Evolutionary conservation across 2,329 filamentous ascomycete genomes (phyloP), one percentile per base, ranked within the genome.

Genomic region (Sclerotinia minor): DNA sequence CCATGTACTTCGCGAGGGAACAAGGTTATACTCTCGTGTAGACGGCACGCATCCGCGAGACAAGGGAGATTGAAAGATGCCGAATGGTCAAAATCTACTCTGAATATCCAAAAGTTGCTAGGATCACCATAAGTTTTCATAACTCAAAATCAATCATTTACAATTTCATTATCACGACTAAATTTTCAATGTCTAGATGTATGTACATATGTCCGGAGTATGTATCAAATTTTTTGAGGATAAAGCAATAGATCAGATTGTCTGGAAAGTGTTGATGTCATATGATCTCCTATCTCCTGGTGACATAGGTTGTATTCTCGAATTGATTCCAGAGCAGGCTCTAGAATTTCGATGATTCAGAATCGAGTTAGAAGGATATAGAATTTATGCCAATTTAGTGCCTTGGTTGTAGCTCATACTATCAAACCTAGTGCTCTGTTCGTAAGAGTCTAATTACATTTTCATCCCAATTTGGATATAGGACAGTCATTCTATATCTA

Each of bases 31-130:
- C n/a, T 15, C 32, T 66, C n/a, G 29, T 50, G n/a, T 38, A 4
- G 17, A 35, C 64, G 64, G 64, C 64, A 66, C 54, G 41, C 64
- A 65, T 65, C 64, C 53, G 64, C 47, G 64, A 66, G 64, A 66
- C 64, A 66, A 60, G 64, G 64, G 54, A 66, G 64, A 60, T 60
- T 60, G 64, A 66, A 52, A 44, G 54, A 52, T 66, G 64, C 54
- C 64, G 54, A 66, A 66, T 66, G 44, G 44, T 66, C 29, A 17
- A 58, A 41, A 41, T 58, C 3, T 38, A 38, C 32, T 38, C 13
- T 21, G 29, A 38, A 65, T 13, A n/a, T 44, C 38, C 26, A 65
- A 35, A 32, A 38, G 47, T 59, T 19, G 15, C 44, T 7, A 50
- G 32, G 59, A 52, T 50, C 32, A 35, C 29, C 21, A 21, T 35